Evolutionary conservation across 176 grass and related monocot genomes (phyloP).

Genomic region (Raddia distichophylla): DNA sequence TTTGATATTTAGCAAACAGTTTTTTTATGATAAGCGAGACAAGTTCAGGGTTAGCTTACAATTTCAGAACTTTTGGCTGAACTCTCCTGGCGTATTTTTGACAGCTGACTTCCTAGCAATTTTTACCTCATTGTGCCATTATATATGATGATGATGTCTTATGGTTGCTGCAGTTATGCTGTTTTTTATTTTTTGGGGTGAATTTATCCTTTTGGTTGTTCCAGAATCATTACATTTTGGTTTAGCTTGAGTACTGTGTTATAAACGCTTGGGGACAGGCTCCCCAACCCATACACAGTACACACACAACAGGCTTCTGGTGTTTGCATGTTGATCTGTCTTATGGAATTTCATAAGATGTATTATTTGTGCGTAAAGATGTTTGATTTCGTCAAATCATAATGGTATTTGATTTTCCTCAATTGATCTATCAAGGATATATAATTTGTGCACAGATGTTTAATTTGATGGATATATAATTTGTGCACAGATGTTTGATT

Average conservation of each 20-base stretch:
- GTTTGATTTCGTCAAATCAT: no score
- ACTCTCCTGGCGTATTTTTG: neutral
- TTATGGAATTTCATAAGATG: neutral
- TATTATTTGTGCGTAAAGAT: neutral
- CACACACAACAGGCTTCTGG: neutral
- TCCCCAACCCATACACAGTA: neutral
- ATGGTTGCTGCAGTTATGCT: neutral
- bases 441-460: neutral
- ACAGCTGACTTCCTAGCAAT: neutral
- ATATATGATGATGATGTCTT: neutral
- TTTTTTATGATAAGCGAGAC: neutral
- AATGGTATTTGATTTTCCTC: no score
- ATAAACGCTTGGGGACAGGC: neutral
- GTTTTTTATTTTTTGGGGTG: neutral
- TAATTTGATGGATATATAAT: neutral
- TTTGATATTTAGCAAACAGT: neutral
- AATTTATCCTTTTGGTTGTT: neutral
- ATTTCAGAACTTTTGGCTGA: neutral
- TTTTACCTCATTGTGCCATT: neutral
- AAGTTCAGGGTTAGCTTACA: neutral
- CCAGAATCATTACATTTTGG: neutral
- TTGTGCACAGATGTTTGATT: neutral
- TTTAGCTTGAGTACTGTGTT: neutral
- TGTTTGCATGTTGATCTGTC: conserved; percentile 10
- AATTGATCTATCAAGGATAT: no score